These are phyloP conservation scores for Clathrus columnatus DNA, from an alignment of 768 basidiomycete genomes.

Conservation along the genomic window DNA sequence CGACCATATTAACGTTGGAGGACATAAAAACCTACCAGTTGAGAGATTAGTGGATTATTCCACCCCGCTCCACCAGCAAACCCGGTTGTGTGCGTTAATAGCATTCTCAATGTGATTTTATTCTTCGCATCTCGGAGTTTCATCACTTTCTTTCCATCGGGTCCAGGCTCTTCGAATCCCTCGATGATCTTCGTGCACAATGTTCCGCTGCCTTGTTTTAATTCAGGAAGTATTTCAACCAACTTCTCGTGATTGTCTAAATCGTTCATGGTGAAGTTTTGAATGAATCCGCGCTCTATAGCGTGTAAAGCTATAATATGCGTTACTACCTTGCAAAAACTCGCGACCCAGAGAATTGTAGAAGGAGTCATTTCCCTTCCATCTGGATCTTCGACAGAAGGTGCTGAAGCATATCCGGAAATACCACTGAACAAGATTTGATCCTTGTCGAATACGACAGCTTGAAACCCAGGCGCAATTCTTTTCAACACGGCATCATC, in stretches of 20 bases:
- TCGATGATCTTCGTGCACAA: not conserved
- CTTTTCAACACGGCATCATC: not conserved
- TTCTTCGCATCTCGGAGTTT: not conserved
- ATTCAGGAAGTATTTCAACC: not conserved
- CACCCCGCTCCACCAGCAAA: not conserved
- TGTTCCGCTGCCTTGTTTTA: not conserved
- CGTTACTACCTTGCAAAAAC: not conserved
- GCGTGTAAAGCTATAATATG: not conserved
- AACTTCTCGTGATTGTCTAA: not conserved
- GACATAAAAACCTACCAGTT: not conserved
- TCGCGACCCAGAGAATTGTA: not conserved
- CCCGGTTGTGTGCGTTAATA: not conserved
- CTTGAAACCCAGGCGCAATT: not conserved
- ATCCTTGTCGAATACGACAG: not conserved
- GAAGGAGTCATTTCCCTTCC: not conserved
- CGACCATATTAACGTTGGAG: not conserved
- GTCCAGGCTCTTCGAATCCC: not conserved
- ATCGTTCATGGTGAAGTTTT: not conserved
- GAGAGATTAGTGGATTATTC: not conserved
- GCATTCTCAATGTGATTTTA: not conserved
- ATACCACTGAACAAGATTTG: not conserved
- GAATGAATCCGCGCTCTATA: not conserved
- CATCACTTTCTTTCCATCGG: not conserved
- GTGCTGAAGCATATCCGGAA: not conserved
- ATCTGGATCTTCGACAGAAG: not conserved